These are phyloP conservation scores for Monosporascus sp. DNA, from an alignment of 2,329 filamentous ascomycete species.

Conservation along the genomic window DNA sequence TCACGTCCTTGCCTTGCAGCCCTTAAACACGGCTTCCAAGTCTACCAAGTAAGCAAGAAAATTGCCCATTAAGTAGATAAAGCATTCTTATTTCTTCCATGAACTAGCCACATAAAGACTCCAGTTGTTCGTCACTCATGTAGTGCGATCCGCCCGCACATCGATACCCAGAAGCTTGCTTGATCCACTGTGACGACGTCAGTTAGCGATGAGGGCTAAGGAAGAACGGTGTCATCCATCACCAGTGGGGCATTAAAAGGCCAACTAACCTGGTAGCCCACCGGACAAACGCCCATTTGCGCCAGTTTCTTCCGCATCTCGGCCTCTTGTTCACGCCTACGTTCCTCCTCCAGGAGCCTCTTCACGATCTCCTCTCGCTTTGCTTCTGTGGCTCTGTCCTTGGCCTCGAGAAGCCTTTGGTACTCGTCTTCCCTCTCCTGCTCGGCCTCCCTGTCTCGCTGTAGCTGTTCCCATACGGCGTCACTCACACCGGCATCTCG, in stretches of 20 bases:
- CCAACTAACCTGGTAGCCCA: slow-evolving; percentile 37
- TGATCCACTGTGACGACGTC: slow-evolving; percentile 11
- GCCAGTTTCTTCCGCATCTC: slow-evolving; percentile 42
- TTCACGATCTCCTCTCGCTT: slow-evolving; percentile 29
- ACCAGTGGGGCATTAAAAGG: not conserved
- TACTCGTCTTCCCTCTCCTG: slow-evolving; percentile 33
- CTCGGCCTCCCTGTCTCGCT: slow-evolving; percentile 40
- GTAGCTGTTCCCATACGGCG: slow-evolving; percentile 55
- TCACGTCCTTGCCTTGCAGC: no score
- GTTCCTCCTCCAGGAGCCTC: slow-evolving; percentile 33
- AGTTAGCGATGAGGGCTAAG: not conserved
- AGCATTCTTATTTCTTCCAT: no score
- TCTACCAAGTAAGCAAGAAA: no score
- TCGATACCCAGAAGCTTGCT: slow-evolving; percentile 12
- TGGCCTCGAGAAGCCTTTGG: slow-evolving; percentile 26
- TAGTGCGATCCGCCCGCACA: slow-evolving; percentile 19
- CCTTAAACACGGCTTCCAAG: no score
- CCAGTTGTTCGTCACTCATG: not conserved
- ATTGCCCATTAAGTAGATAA: no score
- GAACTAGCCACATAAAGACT: no score
- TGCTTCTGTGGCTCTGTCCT: slow-evolving; percentile 13
- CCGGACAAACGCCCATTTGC: slow-evolving; percentile 48
- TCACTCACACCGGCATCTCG: slow-evolving; percentile 57
- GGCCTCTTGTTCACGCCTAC: slow-evolving; percentile 33
- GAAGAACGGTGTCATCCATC: not conserved